Evolutionary conservation across 192 early-diverging fungal species (phyloP).

Genomic region (Obelidium mucronatum): DNA sequence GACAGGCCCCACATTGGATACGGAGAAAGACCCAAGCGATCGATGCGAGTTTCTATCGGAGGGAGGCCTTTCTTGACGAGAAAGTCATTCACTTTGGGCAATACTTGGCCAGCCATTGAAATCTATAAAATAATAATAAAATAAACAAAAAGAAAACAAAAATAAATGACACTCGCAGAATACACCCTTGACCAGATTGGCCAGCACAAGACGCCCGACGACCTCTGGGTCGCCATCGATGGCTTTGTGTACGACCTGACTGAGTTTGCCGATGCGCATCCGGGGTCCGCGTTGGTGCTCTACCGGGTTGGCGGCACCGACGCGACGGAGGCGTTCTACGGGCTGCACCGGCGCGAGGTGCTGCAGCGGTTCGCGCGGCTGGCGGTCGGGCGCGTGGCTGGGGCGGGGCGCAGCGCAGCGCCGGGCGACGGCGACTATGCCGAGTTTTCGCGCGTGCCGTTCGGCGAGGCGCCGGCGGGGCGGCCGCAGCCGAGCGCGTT

Average conservation of each 20-base stretch:
- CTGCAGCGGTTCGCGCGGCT: constrained; percentile 29
- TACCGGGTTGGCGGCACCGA: constrained; percentile 63
- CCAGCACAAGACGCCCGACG: constrained; percentile 40
- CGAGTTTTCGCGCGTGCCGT: constrained; percentile 25
- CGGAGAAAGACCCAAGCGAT: constrained; percentile 28
- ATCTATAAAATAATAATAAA: too few species aligned
- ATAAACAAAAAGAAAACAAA: not conserved
- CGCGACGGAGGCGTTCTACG: constrained; percentile 19
- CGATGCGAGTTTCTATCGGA: not conserved
- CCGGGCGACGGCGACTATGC: too few species aligned
- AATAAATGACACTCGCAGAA: not conserved
- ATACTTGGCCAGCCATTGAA: too few species aligned
- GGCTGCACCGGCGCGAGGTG: constrained; percentile 23
- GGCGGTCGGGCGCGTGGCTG: too few species aligned
- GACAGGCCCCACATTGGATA: constrained; percentile 34
- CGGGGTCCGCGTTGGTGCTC: constrained; percentile 37
- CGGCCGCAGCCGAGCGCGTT: constrained; percentile 38
- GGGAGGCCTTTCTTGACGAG: too few species aligned
- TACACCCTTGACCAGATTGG: constrained; percentile 4
- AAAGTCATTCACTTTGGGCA: too few species aligned
- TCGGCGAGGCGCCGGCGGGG: constrained; percentile 3
- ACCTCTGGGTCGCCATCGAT: constrained; percentile 48
- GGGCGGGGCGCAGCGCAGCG: too few species aligned
- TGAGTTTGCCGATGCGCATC: constrained; percentile 39
- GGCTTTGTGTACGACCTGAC: constrained; percentile 41